Evolutionary conservation across 192 early-diverging fungal species (phyloP).

Genomic region (Backusella liffmaniae): DNA sequence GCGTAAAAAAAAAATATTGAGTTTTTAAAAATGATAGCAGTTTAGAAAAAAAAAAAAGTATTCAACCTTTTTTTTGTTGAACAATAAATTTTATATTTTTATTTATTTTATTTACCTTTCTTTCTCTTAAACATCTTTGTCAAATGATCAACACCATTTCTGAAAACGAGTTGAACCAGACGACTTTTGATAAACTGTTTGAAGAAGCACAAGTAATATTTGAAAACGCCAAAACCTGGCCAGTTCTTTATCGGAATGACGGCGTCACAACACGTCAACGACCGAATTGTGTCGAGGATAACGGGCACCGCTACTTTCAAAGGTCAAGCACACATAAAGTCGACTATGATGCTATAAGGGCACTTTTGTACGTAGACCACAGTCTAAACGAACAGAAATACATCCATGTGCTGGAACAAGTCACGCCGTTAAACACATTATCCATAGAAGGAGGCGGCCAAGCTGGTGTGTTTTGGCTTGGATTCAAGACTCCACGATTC

Average conservation of each 20-base stretch:
- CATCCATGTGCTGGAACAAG: neutral
- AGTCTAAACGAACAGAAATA: neutral
- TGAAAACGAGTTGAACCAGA: neutral
- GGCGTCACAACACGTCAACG: neutral
- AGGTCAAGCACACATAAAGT: neutral
- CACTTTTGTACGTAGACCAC: neutral
- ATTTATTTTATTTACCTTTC: neutral
- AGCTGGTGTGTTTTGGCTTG: neutral
- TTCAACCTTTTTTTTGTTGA: neutral
- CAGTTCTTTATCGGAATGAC: neutral
- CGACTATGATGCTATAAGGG: neutral
- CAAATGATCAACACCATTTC: neutral
- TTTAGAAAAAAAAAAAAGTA: neutral
- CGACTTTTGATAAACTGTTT: neutral
- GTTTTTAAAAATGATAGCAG: neutral
- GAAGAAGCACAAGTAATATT: neutral
- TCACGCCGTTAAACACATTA: neutral
- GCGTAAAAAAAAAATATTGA: neutral
- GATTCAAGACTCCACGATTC: neutral
- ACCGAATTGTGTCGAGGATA: neutral
- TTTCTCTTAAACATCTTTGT: neutral
- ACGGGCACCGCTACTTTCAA: neutral
- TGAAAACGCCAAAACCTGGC: neutral
- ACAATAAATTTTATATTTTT: slow-evolving; percentile 4
- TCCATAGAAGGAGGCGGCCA: neutral